Evolutionary conservation across 2,329 filamentous ascomycete genomes (phyloP).

Genomic region (Fusarium sp.): DNA sequence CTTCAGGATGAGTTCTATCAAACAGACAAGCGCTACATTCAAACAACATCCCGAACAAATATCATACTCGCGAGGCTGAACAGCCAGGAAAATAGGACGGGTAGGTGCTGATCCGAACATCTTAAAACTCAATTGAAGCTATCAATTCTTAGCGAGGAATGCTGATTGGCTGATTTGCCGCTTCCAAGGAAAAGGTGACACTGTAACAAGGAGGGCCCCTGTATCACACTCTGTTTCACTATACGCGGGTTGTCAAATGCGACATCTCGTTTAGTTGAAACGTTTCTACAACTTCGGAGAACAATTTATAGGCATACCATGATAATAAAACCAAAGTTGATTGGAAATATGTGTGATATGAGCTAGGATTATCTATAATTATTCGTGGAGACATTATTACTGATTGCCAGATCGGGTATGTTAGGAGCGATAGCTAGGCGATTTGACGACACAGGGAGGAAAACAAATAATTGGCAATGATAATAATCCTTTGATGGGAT

Average conservation of each 20-base stretch:
- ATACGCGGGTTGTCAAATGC: not conserved
- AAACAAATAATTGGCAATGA: no score
- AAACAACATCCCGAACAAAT: not conserved
- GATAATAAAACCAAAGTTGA: no score
- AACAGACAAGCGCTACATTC: not conserved
- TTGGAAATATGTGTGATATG: no score
- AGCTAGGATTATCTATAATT: no score
- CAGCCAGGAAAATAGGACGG: slow-evolving; percentile 1
- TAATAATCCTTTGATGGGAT: no score
- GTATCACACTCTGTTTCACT: slow-evolving; percentile 26
- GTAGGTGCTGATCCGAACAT: not conserved
- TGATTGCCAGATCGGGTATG: no score
- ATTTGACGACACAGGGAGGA: no score
- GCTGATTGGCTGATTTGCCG: not conserved
- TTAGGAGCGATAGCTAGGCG: no score
- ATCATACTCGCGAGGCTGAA: not conserved
- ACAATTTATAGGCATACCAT: no score
- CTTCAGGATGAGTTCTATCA: not conserved
- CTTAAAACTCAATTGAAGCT: not conserved
- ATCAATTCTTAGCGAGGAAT: no score
- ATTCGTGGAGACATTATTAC: no score
- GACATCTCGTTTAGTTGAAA: not conserved
- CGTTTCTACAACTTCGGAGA: not conserved
- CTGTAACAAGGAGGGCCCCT: slow-evolving; percentile 22
- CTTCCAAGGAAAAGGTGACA: no score